phyloP scores from a whole-genome alignment of 2,329 filamentous ascomycete genomes.

The Ophiostoma tasmaniense region DNA sequence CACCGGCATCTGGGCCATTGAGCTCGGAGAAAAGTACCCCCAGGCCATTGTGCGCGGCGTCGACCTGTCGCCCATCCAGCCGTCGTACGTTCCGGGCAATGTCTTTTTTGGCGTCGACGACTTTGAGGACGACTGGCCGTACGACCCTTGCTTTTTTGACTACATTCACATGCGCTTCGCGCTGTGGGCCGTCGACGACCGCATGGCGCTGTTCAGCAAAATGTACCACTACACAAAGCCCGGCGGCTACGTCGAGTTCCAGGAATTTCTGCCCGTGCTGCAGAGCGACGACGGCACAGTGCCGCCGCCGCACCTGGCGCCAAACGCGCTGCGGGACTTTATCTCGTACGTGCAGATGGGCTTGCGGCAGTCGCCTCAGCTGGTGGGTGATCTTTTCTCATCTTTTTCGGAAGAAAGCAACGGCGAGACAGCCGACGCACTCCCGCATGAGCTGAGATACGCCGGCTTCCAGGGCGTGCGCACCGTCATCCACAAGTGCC shows the following conservation, averaged over 20 bases:
- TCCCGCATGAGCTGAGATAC: conserved; percentile 26
- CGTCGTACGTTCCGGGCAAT: conserved; percentile 42
- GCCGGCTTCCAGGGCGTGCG: conserved; percentile 37
- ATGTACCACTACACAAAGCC: conserved; percentile 42
- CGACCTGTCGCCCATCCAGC: conserved; percentile 46
- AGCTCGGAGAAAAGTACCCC: conserved; percentile 44
- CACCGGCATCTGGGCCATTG: conserved; percentile 43
- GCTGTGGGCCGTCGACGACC: conserved; percentile 37
- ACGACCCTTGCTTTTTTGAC: conserved; percentile 36
- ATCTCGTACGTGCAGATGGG: conserved; percentile 31
- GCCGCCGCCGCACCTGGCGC: conserved; percentile 24
- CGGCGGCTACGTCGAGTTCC: conserved; percentile 43
- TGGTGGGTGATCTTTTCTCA: conserved; percentile 14
- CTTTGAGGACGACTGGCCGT: conserved; percentile 44
- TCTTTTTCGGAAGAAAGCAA: too few relatives aligned
- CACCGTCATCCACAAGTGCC: conserved; percentile 34
- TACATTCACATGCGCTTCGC: conserved; percentile 42
- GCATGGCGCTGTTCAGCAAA: conserved; percentile 33
- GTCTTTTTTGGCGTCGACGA: conserved; percentile 45
- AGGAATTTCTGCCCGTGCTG: conserved; percentile 37
- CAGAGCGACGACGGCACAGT: conserved; percentile 38
- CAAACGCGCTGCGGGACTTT: conserved; percentile 42
- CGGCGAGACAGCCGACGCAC: not conserved
- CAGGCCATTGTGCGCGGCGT: conserved; percentile 38
- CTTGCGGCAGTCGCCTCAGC: conserved; percentile 23